A percentile compares a stretch with the other conserved stretches of the same genome.
phyloP scores from a whole-genome alignment of 106 monocot genomes.

The Dendrobium nobile region DNA sequence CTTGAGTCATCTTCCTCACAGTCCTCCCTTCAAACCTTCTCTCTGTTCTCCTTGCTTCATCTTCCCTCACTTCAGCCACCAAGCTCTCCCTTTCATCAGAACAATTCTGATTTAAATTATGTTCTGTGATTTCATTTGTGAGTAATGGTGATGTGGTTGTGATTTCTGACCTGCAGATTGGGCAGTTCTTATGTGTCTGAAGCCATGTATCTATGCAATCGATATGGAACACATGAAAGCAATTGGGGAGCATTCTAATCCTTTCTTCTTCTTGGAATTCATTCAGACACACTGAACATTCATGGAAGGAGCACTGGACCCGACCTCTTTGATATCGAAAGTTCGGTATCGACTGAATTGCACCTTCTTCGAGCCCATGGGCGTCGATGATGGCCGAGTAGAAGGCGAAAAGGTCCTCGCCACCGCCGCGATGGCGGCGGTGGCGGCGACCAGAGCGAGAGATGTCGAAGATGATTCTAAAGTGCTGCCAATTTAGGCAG shows the following conservation, averaged over 20 bases:
- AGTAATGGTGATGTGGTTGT: not conserved
- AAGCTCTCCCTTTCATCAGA: not conserved
- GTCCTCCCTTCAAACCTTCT: not conserved
- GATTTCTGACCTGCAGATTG: conserved; percentile 20
- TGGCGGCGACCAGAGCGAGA: not conserved
- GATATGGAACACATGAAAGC: conserved; percentile 46
- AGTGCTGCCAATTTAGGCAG: conserved; percentile 11
- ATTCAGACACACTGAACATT: conserved; percentile 31
- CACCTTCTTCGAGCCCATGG: conserved; percentile 16
- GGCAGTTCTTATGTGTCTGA: conserved; percentile 38
- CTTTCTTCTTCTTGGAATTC: conserved; percentile 39
- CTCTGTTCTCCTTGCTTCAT: not conserved
- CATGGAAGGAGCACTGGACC: not conserved
- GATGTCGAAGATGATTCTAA: not conserved
- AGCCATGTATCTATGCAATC: conserved; percentile 53
- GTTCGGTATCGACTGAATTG: conserved; percentile 31
- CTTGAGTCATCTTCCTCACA: conserved; percentile 11
- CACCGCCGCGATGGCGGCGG: not conserved
- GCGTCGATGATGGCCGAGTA: not conserved
- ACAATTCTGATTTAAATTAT: not conserved
- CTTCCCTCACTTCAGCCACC: too few species aligned
- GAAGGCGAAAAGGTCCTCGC: not conserved
- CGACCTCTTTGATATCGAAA: not conserved
- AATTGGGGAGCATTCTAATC: conserved; percentile 33
- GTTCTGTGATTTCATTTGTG: not conserved